Evolutionary conservation across 371 early-diverging fungal species (phyloP).

Genomic region (Apophysomyces trapeziformis): DNA sequence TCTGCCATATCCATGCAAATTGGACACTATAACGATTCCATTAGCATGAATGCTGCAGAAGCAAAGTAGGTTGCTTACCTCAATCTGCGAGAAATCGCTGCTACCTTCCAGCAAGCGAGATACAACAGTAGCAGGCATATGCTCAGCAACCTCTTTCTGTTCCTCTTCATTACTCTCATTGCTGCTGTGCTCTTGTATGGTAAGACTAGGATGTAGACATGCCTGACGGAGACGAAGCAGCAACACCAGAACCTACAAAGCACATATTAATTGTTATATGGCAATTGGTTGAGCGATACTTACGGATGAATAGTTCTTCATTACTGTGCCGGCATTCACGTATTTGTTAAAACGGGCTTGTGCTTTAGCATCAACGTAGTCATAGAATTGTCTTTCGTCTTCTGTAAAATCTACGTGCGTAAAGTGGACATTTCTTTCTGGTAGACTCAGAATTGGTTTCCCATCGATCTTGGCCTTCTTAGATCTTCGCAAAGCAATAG

Average conservation of each 20-base stretch:
- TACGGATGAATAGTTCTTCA: conserved; percentile 65
- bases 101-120: conserved; percentile 27
- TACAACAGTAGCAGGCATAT: conserved; percentile 29
- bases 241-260: conserved; percentile 33
- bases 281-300: not conserved
- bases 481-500: conserved; percentile 71
- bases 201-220: conserved; percentile 46
- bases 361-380: conserved; percentile 53
- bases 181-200: conserved; percentile 18
- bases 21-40: conserved; percentile 34
- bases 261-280: not conserved
- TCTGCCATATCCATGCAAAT: conserved; percentile 53
- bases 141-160: conserved; percentile 14
- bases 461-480: conserved; percentile 69
- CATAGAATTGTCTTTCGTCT: conserved; percentile 69
- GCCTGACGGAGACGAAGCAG: conserved; percentile 45
- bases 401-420: conserved; percentile 56
- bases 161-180: conserved; percentile 14
- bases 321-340: conserved; percentile 54
- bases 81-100: conserved; percentile 21
- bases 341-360: conserved; percentile 54
- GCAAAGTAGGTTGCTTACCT: conserved; percentile 10
- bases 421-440: conserved; percentile 60
- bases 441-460: conserved; percentile 66
- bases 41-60: not conserved